These are phyloP conservation scores for Argentina anserina DNA, from an alignment of 306 rosid species.

Conservation along the genomic window DNA sequence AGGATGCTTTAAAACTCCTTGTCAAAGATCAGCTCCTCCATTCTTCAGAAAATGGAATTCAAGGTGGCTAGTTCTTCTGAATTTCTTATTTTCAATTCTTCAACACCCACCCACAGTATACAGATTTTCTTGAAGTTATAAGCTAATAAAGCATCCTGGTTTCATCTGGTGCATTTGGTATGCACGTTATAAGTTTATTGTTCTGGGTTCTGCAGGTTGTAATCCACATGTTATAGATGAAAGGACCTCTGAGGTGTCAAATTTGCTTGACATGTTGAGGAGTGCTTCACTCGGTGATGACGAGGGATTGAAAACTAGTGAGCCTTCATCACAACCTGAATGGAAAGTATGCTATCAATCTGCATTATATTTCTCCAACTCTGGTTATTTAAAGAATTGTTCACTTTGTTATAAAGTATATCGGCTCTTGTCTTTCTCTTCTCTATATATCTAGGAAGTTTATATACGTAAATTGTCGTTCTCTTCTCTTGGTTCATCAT, in stretches of 20 bases:
- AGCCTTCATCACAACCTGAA: conserved; percentile 39
- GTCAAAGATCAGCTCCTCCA: conserved; percentile 57
- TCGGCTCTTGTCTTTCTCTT: background rate
- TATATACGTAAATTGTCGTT: background rate
- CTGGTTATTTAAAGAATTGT: conserved; percentile 14
- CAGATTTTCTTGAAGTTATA: background rate
- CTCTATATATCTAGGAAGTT: background rate
- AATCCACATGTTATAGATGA: conserved; percentile 42
- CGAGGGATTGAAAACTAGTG: conserved; percentile 27
- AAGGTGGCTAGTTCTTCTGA: conserved; percentile 41
- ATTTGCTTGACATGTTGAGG: conserved; percentile 83
- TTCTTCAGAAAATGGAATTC: conserved; percentile 38
- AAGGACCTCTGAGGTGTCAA: conserved; percentile 56
- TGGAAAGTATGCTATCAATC: conserved; percentile 67
- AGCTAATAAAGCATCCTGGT: background rate
- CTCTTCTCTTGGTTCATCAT: background rate
- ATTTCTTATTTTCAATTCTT: conserved; percentile 11
- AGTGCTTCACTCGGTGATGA: conserved; percentile 49
- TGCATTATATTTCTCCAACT: conserved; percentile 13
- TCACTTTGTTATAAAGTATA: background rate
- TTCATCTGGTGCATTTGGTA: background rate
- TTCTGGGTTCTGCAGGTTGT: conserved; percentile 43
- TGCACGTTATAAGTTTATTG: conserved; percentile 2
- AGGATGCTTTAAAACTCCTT: conserved; percentile 47
- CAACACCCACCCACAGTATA: background rate